Evolutionary conservation across 129 eudicot species (phyloP).

Genomic region (Flaveria bidentis): DNA sequence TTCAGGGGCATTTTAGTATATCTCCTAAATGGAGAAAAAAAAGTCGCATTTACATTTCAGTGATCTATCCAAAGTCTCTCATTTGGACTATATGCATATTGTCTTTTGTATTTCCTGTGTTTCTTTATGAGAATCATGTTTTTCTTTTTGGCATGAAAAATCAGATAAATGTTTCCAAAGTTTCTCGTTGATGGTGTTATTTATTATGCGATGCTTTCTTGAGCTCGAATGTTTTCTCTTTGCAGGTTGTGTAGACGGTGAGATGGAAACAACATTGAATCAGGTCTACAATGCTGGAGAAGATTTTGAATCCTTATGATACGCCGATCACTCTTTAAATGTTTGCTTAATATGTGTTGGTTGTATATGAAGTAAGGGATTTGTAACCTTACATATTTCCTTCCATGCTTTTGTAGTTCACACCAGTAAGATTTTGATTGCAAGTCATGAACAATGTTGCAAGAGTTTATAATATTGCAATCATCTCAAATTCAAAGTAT

Average conservation of each 20-base stretch:
- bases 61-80: background rate
- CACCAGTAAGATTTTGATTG: constrained; percentile 4
- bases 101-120: background rate
- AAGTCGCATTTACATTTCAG: background rate
- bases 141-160: too few species aligned
- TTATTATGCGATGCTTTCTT: background rate
- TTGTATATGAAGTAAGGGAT: constrained; percentile 15
- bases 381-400: constrained; percentile 17
- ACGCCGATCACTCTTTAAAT: constrained; percentile 6
- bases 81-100: background rate
- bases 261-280: constrained; percentile 11
- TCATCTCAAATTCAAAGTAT: too few species aligned
- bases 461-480: background rate
- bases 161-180: too few species aligned
- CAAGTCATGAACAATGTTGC: constrained; percentile 7
- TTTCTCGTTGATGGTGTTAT: background rate
- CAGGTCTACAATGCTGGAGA: constrained; percentile 3
- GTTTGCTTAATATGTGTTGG: constrained; percentile 15
- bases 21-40: background rate
- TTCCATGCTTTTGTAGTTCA: constrained; percentile 26
- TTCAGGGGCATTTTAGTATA: constrained; percentile 5
- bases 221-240: background rate
- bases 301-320: background rate
- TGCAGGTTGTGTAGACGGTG: constrained; percentile 1
- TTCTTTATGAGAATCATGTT: background rate